phyloP scores from a whole-genome alignment of 805 yeast species.

The Wickerhamiella spandovensis region DNA sequence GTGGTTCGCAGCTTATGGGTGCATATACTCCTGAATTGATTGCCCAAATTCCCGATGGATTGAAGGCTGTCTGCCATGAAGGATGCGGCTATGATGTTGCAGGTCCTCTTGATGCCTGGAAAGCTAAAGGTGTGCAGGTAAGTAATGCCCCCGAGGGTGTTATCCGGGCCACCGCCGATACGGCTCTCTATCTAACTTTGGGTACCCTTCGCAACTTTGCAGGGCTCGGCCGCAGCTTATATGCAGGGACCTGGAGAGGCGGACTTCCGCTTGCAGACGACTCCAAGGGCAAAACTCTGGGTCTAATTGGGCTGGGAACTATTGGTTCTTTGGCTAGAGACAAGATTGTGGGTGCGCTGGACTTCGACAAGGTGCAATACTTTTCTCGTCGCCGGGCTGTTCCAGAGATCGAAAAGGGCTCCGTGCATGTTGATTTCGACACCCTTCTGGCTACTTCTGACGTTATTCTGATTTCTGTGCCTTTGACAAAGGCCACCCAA shows the following conservation, averaged over 20 bases:
- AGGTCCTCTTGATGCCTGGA: slow-evolving; percentile 31
- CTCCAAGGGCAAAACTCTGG: slow-evolving; percentile 39
- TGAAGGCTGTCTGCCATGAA: slow-evolving; percentile 34
- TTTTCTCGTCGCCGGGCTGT: slow-evolving; percentile 37
- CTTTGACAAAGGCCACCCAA: slow-evolving; percentile 38
- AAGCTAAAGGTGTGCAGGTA: slow-evolving; percentile 31
- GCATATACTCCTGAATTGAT: slow-evolving; percentile 33
- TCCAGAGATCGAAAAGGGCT: slow-evolving; percentile 34
- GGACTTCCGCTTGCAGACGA: slow-evolving; percentile 34
- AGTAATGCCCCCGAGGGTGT: slow-evolving; percentile 43
- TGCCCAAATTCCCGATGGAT: slow-evolving; percentile 26
- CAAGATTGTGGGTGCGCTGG: slow-evolving; percentile 34
- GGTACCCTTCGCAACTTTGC: slow-evolving; percentile 39
- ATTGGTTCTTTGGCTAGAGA: slow-evolving; percentile 46
- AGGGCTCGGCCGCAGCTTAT: slow-evolving; percentile 30
- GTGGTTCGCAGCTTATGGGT: slow-evolving; percentile 30
- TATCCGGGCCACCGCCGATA: slow-evolving; percentile 44
- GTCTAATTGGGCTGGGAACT: slow-evolving; percentile 52
- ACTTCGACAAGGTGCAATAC: slow-evolving; percentile 38
- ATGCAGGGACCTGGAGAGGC: slow-evolving; percentile 35
- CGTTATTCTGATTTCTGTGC: slow-evolving; percentile 37
- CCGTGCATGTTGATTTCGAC: slow-evolving; percentile 35
- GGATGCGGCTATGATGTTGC: slow-evolving; percentile 50
- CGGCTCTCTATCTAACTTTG: slow-evolving; percentile 37
- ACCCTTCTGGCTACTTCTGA: slow-evolving; percentile 36